These are phyloP conservation scores for Tetragonia tetragonoides DNA, from an alignment of 148 eudicot species.

Conservation along the genomic window DNA sequence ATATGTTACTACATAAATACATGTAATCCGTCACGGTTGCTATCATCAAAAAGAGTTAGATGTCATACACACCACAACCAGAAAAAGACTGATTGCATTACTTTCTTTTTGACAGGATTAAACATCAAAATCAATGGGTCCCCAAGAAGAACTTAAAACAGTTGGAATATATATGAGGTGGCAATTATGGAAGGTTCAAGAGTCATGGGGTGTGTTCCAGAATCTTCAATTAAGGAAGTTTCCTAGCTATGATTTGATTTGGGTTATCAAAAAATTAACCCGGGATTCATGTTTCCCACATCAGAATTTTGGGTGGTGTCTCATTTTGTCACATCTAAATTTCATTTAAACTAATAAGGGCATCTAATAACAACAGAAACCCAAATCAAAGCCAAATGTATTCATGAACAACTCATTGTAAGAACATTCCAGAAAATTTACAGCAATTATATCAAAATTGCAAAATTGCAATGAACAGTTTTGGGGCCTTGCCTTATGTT, in stretches of 20 bases:
- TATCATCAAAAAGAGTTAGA: background rate
- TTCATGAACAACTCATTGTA: background rate
- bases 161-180: background rate
- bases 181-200: background rate
- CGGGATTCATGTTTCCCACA: background rate
- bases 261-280: background rate
- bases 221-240: too few relatives aligned
- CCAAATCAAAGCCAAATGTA: background rate
- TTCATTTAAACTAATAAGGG: background rate
- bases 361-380: background rate
- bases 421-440: background rate
- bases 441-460: background rate
- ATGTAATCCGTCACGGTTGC: too few relatives aligned
- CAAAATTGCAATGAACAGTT: background rate
- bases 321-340: background rate
- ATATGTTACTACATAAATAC: background rate
- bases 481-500: too few relatives aligned
- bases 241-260: too few relatives aligned
- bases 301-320: slow-evolving; percentile 5
- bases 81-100: background rate
- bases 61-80: slow-evolving; percentile 1
- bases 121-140: slow-evolving; percentile 10
- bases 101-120: slow-evolving; percentile 5
- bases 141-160: background rate
- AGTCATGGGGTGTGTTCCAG: too few relatives aligned